Evolutionary conservation across 108 stramenopile genomes (phyloP), one percentile per base, ranked within the genome.

Genomic region (Skeletonema grethae): DNA sequence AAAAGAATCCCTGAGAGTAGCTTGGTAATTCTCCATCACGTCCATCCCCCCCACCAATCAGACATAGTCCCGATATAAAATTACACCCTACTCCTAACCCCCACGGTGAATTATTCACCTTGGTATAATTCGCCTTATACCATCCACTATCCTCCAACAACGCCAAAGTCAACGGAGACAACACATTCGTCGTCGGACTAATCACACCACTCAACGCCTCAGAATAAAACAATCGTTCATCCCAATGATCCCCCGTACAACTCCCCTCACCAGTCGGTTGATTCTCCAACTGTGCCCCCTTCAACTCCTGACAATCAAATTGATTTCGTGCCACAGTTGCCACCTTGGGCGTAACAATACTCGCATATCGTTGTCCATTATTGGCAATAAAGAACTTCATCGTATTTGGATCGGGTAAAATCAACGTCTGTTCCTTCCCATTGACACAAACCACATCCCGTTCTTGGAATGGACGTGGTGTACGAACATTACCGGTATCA

Each of bases 181-280:
- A 32, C 45, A 90, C 79, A 58, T 90, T 89, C 18, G 87, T 88
- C 7, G 91, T 90, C 10, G 88, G 88, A 41, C 82, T 80, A 76
- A 92, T 89, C 16, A 92, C 88, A 38, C 86, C 88, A 9, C 76
- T 67, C 39, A 95, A 65, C 16, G 83, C 65, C 63, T 92, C 89
- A 1, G 87, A 84, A 63, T 94, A 91, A 62, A 77, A 91, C 65
- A 86, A 72, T 39, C 89, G 76, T 66, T 95, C 93, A 61, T 93
- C 91, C 89, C 89, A 93, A 73, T 93, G 91, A 79, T 93, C 91
- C 20, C 93, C 93, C 0, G 88, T 87, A 69, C 93, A 95, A 9
- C 88, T 87, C 53, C 86, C 84, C 28, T 77, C 61, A 13, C 93
- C 87, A 2, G 90, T 91, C 0, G 90, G 93, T 58, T 92, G 91